Evolutionary conservation across 352 stramenopile genomes (phyloP).

Genomic region (Phytopythium sindhum): DNA sequence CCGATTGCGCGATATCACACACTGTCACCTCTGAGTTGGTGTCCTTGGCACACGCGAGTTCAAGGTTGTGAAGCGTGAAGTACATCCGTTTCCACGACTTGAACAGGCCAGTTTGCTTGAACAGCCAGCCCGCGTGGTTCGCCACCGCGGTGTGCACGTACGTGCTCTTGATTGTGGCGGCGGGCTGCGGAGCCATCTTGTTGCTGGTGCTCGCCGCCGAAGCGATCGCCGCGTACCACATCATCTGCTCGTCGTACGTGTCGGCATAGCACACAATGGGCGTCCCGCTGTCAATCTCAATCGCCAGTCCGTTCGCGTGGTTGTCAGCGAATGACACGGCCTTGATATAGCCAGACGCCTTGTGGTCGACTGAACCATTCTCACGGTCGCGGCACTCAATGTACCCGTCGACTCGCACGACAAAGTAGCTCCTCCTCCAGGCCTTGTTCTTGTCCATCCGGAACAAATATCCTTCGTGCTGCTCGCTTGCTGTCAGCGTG

Average conservation of each 20-base stretch:
- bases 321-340: slow-evolving; percentile 67
- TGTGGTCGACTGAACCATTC: slow-evolving; percentile 33
- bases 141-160: slow-evolving; percentile 69
- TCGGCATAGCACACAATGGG: slow-evolving; percentile 76
- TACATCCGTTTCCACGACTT: slow-evolving; percentile 82
- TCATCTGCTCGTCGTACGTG: slow-evolving; percentile 78
- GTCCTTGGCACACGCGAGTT: slow-evolving; percentile 71
- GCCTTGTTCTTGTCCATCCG: slow-evolving; percentile 52
- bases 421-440: slow-evolving; percentile 63
- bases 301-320: slow-evolving; percentile 65
- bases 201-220: slow-evolving; percentile 49
- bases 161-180: slow-evolving; percentile 57
- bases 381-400: slow-evolving; percentile 61
- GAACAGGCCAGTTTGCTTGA: slow-evolving; percentile 74
- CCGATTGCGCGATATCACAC: slow-evolving; percentile 52
- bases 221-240: slow-evolving; percentile 78
- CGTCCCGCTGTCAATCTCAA: slow-evolving; percentile 58
- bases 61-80: slow-evolving; percentile 71
- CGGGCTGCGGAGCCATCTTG: slow-evolving; percentile 26
- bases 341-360: slow-evolving; percentile 62
- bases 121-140: slow-evolving; percentile 81
- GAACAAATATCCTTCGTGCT: slow-evolving; percentile 69
- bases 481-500: slow-evolving; percentile 53
- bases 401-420: slow-evolving; percentile 67
- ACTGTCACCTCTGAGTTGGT: slow-evolving; percentile 61